phyloP scores from a whole-genome alignment of 192 early-diverging fungal genomes.

The Lobosporangium transversale region DNA sequence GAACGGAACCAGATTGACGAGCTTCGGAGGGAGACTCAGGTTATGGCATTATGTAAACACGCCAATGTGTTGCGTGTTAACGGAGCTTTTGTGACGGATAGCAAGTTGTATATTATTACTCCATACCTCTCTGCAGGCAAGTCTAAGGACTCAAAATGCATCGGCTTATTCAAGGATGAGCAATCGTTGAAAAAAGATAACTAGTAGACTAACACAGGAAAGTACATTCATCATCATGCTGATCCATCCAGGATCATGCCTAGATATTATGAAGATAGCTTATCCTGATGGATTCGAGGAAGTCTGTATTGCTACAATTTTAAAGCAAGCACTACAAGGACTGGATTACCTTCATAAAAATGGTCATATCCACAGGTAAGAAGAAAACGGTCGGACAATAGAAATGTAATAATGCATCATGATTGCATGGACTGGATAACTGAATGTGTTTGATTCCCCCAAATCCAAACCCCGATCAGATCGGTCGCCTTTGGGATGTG shows the following conservation, averaged over 20 bases:
- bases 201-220: too few relatives aligned
- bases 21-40: constrained; percentile 85
- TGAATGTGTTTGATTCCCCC: background rate
- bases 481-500: too few relatives aligned
- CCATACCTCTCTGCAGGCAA: constrained; percentile 77
- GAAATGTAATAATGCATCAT: too few relatives aligned
- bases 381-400: background rate
- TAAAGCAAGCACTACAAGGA: constrained; percentile 79
- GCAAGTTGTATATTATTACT: constrained; percentile 86
- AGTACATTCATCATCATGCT: background rate
- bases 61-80: constrained; percentile 85
- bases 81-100: constrained; percentile 84
- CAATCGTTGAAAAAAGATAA: too few relatives aligned
- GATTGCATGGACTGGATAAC: too few relatives aligned
- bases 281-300: constrained; percentile 88
- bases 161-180: too few relatives aligned
- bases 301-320: constrained; percentile 76
- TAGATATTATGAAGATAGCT: constrained; percentile 90
- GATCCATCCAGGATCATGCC: constrained; percentile 69
- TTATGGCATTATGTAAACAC: constrained; percentile 90
- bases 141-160: constrained; percentile 6
- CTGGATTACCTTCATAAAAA: constrained; percentile 72
- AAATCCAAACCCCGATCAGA: constrained; percentile 1
- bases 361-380: constrained; percentile 69
- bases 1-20: constrained; percentile 93